Evolutionary conservation across 306 rosid genomes (phyloP).

Genomic region (Fragaria ananassa): DNA sequence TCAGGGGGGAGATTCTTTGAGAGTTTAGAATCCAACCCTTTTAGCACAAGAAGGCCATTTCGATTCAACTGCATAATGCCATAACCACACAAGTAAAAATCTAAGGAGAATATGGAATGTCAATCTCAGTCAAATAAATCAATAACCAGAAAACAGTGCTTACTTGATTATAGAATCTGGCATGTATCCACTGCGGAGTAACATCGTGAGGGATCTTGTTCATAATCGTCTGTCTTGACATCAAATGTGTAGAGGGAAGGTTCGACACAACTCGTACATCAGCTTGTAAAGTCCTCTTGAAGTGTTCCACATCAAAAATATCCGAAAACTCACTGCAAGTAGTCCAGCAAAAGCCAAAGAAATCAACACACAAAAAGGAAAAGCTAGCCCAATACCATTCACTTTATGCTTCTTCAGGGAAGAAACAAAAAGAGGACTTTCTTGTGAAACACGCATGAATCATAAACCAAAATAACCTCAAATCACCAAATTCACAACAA

Average conservation of each 20-base stretch:
- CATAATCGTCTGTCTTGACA: slow-evolving; percentile 31
- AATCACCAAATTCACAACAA: background rate
- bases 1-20: slow-evolving; percentile 55
- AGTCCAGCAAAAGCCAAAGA: background rate
- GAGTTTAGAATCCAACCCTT: slow-evolving; percentile 60
- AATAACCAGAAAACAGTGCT: background rate
- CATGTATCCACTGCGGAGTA: slow-evolving; percentile 49
- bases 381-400: background rate
- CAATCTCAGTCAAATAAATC: background rate
- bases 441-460: background rate
- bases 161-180: slow-evolving; percentile 41
- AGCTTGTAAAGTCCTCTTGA: slow-evolving; percentile 46
- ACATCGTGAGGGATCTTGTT: slow-evolving; percentile 44
- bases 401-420: background rate
- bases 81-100: slow-evolving; percentile 6
- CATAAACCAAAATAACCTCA: background rate
- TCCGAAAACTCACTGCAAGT: slow-evolving; percentile 51
- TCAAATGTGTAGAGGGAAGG: slow-evolving; percentile 45
- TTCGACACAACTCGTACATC: slow-evolving; percentile 48
- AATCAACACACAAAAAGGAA: background rate
- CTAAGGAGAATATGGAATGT: background rate
- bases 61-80: slow-evolving; percentile 29
- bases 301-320: slow-evolving; percentile 43
- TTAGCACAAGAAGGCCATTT: slow-evolving; percentile 47
- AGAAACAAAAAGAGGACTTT: background rate